A percentile compares a stretch with the other conserved stretches of the same genome.
Evolutionary conservation across 306 rosid genomes (phyloP).

Genomic region (Lithocarpus polystachyus): DNA sequence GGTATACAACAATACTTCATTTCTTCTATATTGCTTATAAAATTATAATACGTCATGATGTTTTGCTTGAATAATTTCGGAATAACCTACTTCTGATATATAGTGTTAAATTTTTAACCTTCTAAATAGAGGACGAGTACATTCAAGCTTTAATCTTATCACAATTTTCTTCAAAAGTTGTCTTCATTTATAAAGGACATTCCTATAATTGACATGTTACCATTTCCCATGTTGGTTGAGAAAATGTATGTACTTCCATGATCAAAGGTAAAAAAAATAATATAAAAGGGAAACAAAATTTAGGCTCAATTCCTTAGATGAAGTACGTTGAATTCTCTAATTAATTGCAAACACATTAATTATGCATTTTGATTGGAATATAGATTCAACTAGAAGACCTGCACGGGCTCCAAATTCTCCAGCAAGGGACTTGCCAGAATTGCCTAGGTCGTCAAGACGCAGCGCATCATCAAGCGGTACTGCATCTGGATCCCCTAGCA

Average conservation of each 20-base stretch:
- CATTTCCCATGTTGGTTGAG: neutral
- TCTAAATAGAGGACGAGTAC: too few relatives aligned
- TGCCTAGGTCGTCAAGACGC: slow-evolving; percentile 43
- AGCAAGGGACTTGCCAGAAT: slow-evolving; percentile 34
- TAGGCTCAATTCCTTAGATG: too few relatives aligned
- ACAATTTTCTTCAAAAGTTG: too few relatives aligned
- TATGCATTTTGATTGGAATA: neutral
- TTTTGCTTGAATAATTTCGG: neutral
- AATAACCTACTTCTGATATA: too few relatives aligned
- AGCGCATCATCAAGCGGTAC: slow-evolving; percentile 28
- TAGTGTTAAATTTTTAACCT: too few relatives aligned
- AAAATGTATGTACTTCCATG: too few relatives aligned
- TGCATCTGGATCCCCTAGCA: slow-evolving; percentile 42
- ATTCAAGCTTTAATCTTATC: too few relatives aligned
- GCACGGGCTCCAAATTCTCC: slow-evolving; percentile 15
- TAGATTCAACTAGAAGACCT: slow-evolving; percentile 35
- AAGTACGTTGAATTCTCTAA: too few relatives aligned
- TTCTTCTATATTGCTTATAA: neutral
- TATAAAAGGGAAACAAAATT: neutral
- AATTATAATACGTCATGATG: neutral
- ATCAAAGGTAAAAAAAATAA: neutral
- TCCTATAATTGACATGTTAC: neutral
- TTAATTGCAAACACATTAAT: neutral
- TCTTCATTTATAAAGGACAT: neutral
- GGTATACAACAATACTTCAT: slow-evolving; percentile 11